phyloP scores from a whole-genome alignment of 768 basidiomycete species.

The Mycena rosella region DNA sequence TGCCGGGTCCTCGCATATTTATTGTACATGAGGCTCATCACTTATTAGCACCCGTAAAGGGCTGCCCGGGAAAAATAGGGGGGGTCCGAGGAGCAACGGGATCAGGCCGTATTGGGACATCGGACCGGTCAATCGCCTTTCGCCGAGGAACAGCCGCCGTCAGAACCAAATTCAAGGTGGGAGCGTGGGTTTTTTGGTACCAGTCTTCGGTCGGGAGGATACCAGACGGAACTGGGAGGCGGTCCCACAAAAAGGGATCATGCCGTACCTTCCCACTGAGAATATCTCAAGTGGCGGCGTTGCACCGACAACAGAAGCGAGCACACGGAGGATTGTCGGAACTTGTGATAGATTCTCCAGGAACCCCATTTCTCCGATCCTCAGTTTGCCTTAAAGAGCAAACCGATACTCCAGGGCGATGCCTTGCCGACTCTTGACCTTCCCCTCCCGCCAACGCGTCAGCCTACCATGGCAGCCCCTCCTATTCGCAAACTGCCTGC shows the following conservation, averaged over 20 bases:
- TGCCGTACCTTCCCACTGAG: slow-evolving; percentile 6
- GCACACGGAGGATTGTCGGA: slow-evolving; percentile 19
- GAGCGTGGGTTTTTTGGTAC: neutral
- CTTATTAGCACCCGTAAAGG: neutral
- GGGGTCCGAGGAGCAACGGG: slow-evolving; percentile 10
- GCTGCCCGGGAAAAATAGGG: neutral
- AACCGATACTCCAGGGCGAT: slow-evolving; percentile 22
- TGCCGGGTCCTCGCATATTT: neutral
- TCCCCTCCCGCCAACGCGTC: slow-evolving; percentile 14
- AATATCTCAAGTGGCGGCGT: slow-evolving; percentile 14
- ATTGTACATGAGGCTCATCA: neutral
- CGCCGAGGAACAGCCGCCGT: slow-evolving; percentile 18
- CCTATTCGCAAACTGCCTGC: slow-evolving; percentile 59
- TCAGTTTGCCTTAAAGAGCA: slow-evolving; percentile 25
- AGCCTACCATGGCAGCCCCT: slow-evolving; percentile 47
- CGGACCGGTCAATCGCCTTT: slow-evolving; percentile 3
- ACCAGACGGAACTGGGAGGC: neutral
- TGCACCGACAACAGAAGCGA: slow-evolving; percentile 24
- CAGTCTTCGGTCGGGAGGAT: neutral
- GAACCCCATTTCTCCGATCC: slow-evolving; percentile 30
- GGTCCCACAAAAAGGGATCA: neutral
- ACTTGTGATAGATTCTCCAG: slow-evolving; percentile 26
- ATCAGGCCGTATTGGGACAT: neutral
- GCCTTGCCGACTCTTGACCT: slow-evolving; percentile 20
- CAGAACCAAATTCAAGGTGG: slow-evolving; percentile 7